These are phyloP conservation scores for Echinosphaeria canescens DNA, from an alignment of 2,329 filamentous ascomycete genomes.

Conservation along the genomic window DNA sequence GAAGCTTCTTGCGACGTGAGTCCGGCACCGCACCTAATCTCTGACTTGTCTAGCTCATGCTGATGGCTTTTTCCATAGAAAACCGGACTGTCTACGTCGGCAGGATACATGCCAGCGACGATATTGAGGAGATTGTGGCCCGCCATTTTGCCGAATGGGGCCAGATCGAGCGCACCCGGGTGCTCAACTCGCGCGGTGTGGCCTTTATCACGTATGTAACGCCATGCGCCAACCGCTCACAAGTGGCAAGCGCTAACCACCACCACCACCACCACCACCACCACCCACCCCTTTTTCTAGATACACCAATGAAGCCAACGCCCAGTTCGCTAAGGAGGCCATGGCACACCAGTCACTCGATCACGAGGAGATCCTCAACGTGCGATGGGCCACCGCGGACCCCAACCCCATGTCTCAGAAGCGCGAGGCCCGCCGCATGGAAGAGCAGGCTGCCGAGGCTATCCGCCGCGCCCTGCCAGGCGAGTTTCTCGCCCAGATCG, in stretches of 20 bases:
- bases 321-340: slow-evolving; percentile 80
- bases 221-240: no score
- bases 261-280: no score
- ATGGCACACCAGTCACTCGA: slow-evolving; percentile 93
- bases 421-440: slow-evolving; percentile 67
- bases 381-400: slow-evolving; percentile 91
- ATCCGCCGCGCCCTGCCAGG: slow-evolving; percentile 73
- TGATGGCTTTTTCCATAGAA: no score
- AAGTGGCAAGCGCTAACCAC: no score
- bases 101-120: slow-evolving; percentile 83
- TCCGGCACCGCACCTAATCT: no score
- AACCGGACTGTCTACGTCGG: slow-evolving; percentile 91
- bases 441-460: slow-evolving; percentile 92
- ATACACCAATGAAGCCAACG: slow-evolving; percentile 49
- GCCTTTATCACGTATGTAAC: slow-evolving; percentile 89
- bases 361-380: slow-evolving; percentile 81
- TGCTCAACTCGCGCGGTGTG: slow-evolving; percentile 74
- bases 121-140: slow-evolving; percentile 90
- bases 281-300: no score
- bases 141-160: slow-evolving; percentile 97
- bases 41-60: no score
- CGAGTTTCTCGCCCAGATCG: slow-evolving; percentile 82
- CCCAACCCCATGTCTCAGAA: slow-evolving; percentile 92
- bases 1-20: slow-evolving; percentile 79
- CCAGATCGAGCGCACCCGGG: slow-evolving; percentile 68